Evolutionary conservation across 257 asterid genomes (phyloP).

Genomic region (Nicotiana undulata): DNA sequence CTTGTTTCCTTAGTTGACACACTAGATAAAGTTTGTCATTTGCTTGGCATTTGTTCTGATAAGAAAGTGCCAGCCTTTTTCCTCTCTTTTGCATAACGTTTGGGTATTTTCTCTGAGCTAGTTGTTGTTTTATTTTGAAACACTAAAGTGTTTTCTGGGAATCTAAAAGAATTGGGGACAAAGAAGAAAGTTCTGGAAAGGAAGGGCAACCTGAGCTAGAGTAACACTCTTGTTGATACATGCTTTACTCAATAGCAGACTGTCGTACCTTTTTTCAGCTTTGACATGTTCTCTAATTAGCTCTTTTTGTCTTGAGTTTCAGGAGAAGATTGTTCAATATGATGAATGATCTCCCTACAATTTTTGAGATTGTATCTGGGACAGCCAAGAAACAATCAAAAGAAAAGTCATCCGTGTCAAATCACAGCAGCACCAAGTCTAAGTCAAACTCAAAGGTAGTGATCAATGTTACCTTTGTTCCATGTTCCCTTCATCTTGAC

Average conservation of each 20-base stretch:
- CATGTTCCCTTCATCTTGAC: background rate
- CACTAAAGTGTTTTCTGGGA: background rate
- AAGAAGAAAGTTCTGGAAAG: background rate
- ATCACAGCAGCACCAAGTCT: slow-evolving; percentile 15
- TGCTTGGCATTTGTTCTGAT: background rate
- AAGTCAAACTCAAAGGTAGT: slow-evolving; percentile 7
- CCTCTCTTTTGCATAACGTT: background rate
- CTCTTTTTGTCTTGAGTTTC: background rate
- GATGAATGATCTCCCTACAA: slow-evolving; percentile 15
- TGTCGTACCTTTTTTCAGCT: background rate
- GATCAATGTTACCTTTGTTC: background rate
- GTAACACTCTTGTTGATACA: background rate
- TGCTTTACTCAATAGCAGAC: background rate
- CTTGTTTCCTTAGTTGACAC: no score
- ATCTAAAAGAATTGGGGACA: background rate
- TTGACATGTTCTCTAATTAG: background rate
- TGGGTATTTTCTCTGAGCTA: background rate
- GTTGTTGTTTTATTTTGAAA: background rate
- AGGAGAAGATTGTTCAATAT: slow-evolving; percentile 13
- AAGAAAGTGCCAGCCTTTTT: background rate
- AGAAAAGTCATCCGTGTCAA: slow-evolving; percentile 11
- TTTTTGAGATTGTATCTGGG: slow-evolving; percentile 12
- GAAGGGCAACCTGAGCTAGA: background rate
- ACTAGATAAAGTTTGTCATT: no score
- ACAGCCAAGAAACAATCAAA: slow-evolving; percentile 9